Conservation (phyloP, 1,139 yeast genomes). For the Candida albicans region DNA sequence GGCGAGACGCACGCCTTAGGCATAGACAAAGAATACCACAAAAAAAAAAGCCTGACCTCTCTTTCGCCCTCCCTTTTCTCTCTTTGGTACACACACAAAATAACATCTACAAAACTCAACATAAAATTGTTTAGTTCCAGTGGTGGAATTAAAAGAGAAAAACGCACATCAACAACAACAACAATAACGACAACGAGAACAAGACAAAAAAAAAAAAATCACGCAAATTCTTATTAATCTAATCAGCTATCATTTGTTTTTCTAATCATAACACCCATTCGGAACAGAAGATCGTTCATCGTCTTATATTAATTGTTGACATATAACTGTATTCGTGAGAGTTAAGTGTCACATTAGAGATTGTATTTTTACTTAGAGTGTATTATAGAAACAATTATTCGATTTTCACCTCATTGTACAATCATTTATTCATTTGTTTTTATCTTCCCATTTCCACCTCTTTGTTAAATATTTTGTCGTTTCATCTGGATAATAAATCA, state of each 20-base stretch:
- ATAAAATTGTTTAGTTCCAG: too few species aligned
- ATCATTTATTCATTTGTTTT: background rate
- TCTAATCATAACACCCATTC: background rate
- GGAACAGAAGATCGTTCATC: background rate
- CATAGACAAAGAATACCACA: too few species aligned
- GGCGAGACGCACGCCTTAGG: too few species aligned
- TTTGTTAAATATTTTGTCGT: background rate
- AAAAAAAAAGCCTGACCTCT: too few species aligned
- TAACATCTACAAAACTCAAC: too few species aligned
- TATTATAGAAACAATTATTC: background rate
- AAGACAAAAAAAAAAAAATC: constrained; percentile 2
- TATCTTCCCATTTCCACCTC: background rate
- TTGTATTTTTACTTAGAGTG: background rate
- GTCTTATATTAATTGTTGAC: too few species aligned
- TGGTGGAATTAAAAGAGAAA: too few species aligned
- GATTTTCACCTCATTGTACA: background rate
- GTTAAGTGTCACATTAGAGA: background rate
- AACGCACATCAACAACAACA: too few species aligned
- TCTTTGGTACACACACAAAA: too few species aligned
- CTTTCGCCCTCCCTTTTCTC: too few species aligned
- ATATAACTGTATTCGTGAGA: background rate
- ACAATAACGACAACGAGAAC: background rate
- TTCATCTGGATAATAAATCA: background rate
- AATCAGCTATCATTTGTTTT: background rate
- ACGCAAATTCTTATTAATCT: constrained; percentile 4